Evolutionary conservation across 2,329 filamentous ascomycete genomes (phyloP).

Genomic region (Monosporascus ibericus): DNA sequence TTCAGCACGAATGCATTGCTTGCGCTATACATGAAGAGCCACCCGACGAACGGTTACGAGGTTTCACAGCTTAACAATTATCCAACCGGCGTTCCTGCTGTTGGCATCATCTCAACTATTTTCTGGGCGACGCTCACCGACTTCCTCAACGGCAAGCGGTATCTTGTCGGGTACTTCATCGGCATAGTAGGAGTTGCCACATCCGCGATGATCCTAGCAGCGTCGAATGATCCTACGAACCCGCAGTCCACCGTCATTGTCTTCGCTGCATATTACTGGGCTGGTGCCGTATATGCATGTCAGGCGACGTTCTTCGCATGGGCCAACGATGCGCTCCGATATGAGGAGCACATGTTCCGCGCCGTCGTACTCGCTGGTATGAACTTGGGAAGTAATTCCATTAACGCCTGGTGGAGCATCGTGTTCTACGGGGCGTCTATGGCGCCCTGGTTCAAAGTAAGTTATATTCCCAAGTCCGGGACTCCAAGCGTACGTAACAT

Average conservation of each 20-base stretch:
- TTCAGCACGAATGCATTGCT: slow-evolving; percentile 60
- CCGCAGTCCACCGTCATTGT: slow-evolving; percentile 42
- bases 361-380: slow-evolving; percentile 65
- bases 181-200: slow-evolving; percentile 58
- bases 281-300: slow-evolving; percentile 64
- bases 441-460: slow-evolving; percentile 59
- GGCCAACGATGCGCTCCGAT: slow-evolving; percentile 65
- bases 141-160: slow-evolving; percentile 55
- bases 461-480: slow-evolving; percentile 17
- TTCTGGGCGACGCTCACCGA: slow-evolving; percentile 68
- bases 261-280: slow-evolving; percentile 65
- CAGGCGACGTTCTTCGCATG: slow-evolving; percentile 72
- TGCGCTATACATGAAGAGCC: slow-evolving; percentile 42
- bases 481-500: background rate
- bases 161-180: slow-evolving; percentile 62
- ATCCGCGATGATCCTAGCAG: slow-evolving; percentile 54
- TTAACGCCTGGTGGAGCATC: slow-evolving; percentile 70
- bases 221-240: slow-evolving; percentile 34
- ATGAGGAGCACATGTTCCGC: slow-evolving; percentile 56
- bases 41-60: slow-evolving; percentile 36
- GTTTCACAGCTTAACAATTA: slow-evolving; percentile 50
- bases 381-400: slow-evolving; percentile 62
- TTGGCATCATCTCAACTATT: slow-evolving; percentile 54
- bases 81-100: slow-evolving; percentile 49
- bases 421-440: slow-evolving; percentile 63